These are phyloP conservation scores for Aspergillus sergii DNA, from an alignment of 2,329 filamentous ascomycete genomes.

Conservation along the genomic window DNA sequence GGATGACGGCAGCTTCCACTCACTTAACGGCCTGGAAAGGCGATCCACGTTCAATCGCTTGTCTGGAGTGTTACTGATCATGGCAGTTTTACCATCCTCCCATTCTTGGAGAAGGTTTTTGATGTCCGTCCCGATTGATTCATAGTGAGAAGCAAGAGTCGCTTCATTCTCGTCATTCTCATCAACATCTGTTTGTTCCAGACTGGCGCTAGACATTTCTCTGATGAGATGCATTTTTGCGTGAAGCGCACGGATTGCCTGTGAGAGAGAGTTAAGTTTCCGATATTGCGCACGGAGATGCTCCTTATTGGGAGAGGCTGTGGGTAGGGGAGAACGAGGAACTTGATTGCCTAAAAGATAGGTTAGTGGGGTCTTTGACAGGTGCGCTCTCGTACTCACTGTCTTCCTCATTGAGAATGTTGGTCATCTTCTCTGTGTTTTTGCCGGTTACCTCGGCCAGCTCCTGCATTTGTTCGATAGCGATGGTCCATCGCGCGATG, in stretches of 20 bases:
- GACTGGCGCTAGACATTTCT: slow-evolving; percentile 80
- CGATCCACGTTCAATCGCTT: slow-evolving; percentile 69
- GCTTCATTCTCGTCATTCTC: slow-evolving; percentile 81
- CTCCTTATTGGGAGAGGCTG: slow-evolving; percentile 75
- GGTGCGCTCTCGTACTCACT: slow-evolving; percentile 53
- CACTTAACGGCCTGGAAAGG: slow-evolving; percentile 55
- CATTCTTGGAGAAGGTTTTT: slow-evolving; percentile 78
- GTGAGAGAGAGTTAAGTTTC: slow-evolving; percentile 84
- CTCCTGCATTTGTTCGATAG: slow-evolving; percentile 71
- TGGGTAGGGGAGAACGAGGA: slow-evolving; percentile 60
- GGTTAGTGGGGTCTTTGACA: slow-evolving; percentile 16
- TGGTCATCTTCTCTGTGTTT: slow-evolving; percentile 67
- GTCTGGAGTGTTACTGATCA: slow-evolving; percentile 75
- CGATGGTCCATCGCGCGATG: slow-evolving; percentile 75
- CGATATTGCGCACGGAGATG: slow-evolving; percentile 83
- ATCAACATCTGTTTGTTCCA: slow-evolving; percentile 70
- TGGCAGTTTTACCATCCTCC: slow-evolving; percentile 82
- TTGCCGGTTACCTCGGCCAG: slow-evolving; percentile 64
- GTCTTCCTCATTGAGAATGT: slow-evolving; percentile 77
- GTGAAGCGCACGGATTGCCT: slow-evolving; percentile 87
- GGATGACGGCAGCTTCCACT: slow-evolving; percentile 45
- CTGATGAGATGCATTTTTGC: slow-evolving; percentile 90
- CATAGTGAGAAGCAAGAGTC: slow-evolving; percentile 84
- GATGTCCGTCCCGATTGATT: slow-evolving; percentile 88
- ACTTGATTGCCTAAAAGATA: slow-evolving; percentile 41